Evolutionary conservation across 1,139 yeast genomes (phyloP).

Genomic region (Saccharomyces uvarum): DNA sequence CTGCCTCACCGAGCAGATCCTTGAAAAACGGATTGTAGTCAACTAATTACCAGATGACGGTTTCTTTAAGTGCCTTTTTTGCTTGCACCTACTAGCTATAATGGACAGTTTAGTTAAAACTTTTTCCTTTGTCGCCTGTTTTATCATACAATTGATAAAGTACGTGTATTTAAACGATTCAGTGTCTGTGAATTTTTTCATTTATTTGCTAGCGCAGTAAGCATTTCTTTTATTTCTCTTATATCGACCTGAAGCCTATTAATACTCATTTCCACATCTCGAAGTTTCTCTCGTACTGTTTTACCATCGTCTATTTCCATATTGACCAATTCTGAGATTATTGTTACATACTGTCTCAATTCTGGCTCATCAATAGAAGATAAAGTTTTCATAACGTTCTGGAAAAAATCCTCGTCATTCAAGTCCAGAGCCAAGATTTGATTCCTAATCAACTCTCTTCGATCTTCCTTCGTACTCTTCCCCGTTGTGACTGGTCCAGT

Average conservation of each 20-base stretch:
- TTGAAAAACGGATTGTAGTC: not conserved
- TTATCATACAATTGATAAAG: not conserved
- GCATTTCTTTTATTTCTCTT: not conserved
- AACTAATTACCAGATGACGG: not conserved
- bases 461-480: not conserved
- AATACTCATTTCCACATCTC: not conserved
- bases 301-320: not conserved
- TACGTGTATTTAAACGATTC: not conserved
- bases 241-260: not conserved
- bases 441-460: not conserved
- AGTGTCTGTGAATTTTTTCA: not conserved
- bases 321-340: not conserved
- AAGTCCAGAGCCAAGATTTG: not conserved
- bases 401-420: not conserved
- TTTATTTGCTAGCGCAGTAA: not conserved
- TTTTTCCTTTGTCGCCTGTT: too few species aligned
- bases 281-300: not conserved
- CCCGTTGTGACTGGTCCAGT: not conserved
- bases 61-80: not conserved
- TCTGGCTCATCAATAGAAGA: not conserved
- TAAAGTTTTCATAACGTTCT: not conserved
- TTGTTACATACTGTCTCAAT: not conserved
- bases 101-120: too few species aligned
- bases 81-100: too few species aligned
- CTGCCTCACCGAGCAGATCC: not conserved